Base-by-base conservation (phyloP, 176 grass and related monocot species). In the Triticum timopheevii region DNA sequence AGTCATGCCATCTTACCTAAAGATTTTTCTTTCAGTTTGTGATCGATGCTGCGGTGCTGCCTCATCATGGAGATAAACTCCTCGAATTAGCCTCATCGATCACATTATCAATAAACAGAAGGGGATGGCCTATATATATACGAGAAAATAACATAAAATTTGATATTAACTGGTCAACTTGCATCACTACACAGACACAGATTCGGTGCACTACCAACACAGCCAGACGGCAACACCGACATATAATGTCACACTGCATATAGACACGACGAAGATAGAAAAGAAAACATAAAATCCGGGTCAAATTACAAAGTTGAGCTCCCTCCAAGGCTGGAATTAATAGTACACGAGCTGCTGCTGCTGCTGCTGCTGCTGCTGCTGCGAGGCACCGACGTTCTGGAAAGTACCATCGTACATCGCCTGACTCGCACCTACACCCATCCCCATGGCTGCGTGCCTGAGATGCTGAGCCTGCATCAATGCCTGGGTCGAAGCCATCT, bases 271-370 rank as follows among this genome's bases (percentile, higher is more conserved):
- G 7, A 30, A 42, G 30, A 33, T 27, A 76, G 27, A 12, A 10
- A 49, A 30, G 10, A 15, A 24, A 61, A 54, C 34, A 24, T 58
- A 45, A 69, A 83, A 45, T 45, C 30, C 1, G 8, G 38, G 47
- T 69, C 13, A 15, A 33, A 54, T 87, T 59, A 40, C 70, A 76
- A 76, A 65, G 45, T 31, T n/a, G 70, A 68, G 70, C n/a, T 28
- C 39, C 23, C 25, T 35, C n/a, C 24, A 76, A 31, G 73, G 8
- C 15, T 76, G 27, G 25, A 61, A 79, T 91, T 89, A 97, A 64
- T 91, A 97, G 76, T 94, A 94, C 95, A 92, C 94, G 27, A 91
- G 90, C 81, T 94, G 72, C 83, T 94, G 50, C 50, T 54, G 31
- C 83, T 94, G 49, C 50, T 54, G 54, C 19, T 54, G 50, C 6